phyloP scores from a whole-genome alignment of 495 filamentous ascomycete species.

The Podospora sp. region DNA sequence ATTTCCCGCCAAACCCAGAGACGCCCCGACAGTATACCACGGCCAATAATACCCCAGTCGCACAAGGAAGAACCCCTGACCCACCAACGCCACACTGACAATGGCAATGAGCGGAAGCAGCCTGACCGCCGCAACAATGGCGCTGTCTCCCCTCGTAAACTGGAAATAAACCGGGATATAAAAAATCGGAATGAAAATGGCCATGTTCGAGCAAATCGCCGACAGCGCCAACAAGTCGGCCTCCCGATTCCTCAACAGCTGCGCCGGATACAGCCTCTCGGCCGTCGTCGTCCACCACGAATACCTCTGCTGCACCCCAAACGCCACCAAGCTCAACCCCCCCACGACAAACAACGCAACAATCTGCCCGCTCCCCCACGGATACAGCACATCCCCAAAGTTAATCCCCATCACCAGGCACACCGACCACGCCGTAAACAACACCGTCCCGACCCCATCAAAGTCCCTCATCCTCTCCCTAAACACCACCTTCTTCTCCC shows the following conservation, averaged over 20 bases:
- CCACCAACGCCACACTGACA: slow-evolving; percentile 47
- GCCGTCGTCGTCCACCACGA: slow-evolving; percentile 47
- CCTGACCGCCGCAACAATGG: slow-evolving; percentile 55
- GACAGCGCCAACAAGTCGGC: slow-evolving; percentile 48
- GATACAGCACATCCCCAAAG: slow-evolving; percentile 58
- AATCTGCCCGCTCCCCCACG: slow-evolving; percentile 53
- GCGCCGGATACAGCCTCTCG: slow-evolving; percentile 55
- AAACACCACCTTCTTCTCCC: slow-evolving; percentile 28
- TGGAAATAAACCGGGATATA: slow-evolving; percentile 63
- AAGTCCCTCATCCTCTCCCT: slow-evolving; percentile 37
- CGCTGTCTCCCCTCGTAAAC: slow-evolving; percentile 53
- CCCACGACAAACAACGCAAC: slow-evolving; percentile 57
- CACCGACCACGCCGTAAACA: slow-evolving; percentile 44
- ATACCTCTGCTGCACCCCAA: slow-evolving; percentile 54
- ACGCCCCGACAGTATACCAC: slow-evolving; percentile 56
- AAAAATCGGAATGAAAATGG: slow-evolving; percentile 46
- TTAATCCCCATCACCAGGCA: slow-evolving; percentile 54
- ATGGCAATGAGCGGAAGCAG: slow-evolving; percentile 61
- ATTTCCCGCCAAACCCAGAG: slow-evolving; percentile 50
- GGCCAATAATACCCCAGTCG: slow-evolving; percentile 57
- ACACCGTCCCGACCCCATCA: slow-evolving; percentile 37
- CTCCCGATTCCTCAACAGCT: slow-evolving; percentile 48
- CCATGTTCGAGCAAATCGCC: slow-evolving; percentile 37
- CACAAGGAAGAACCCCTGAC: slow-evolving; percentile 55
- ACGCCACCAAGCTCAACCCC: slow-evolving; percentile 52